Conservation (phyloP, 805 yeast species). For the Naumovozyma baii region DNA sequence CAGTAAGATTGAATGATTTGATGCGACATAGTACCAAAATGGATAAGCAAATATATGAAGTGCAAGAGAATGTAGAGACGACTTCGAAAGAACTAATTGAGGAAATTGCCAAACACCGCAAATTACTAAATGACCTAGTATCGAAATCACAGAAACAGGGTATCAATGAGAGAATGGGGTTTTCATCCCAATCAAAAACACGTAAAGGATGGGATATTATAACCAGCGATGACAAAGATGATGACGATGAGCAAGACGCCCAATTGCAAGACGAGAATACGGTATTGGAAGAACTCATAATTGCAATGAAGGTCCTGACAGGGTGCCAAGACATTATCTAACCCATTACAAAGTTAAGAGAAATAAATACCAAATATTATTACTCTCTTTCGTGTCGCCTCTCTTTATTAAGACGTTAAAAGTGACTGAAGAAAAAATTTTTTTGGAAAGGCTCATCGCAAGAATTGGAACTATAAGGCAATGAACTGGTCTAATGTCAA, state of each 20-base stretch:
- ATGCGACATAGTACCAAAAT: slow-evolving; percentile 13
- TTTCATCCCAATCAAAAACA: too few species aligned
- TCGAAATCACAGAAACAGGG: background rate
- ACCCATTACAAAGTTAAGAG: too few species aligned
- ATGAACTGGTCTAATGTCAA: too few species aligned
- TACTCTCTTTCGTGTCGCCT: too few species aligned
- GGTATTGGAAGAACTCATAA: background rate
- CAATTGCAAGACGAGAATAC: background rate
- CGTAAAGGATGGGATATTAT: too few species aligned
- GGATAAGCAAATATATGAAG: slow-evolving; percentile 9
- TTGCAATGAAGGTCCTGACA: background rate
- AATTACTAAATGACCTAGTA: too few species aligned
- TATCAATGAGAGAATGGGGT: background rate
- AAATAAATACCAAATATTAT: too few species aligned
- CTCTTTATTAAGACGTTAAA: too few species aligned
- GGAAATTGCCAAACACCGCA: slow-evolving; percentile 3
- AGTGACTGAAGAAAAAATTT: too few species aligned
- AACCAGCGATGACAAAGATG: background rate
- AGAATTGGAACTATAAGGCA: too few species aligned
- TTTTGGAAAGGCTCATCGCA: too few species aligned
- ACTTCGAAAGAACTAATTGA: slow-evolving; percentile 3
- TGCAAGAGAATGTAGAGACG: slow-evolving; percentile 1
- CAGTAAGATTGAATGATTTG: slow-evolving; percentile 7
- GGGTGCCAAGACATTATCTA: too few species aligned
- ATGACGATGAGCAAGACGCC: background rate